Conservation (phyloP, 306 rosid genomes). For the Rosa multiflora region DNA sequence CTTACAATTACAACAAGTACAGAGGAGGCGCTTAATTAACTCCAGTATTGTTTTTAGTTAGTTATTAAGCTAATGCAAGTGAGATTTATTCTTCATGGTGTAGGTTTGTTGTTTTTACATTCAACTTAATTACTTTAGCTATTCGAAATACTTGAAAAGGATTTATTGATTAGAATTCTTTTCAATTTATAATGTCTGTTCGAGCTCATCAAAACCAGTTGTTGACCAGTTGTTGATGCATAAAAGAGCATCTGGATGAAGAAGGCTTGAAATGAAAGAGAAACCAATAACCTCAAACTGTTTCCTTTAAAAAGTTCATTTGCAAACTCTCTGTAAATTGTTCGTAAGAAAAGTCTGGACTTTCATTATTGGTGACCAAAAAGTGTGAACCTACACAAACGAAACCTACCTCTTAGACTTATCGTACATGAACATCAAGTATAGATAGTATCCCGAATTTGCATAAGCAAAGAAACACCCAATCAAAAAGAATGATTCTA, state of each 20-base stretch:
- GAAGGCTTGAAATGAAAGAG: too few relatives aligned
- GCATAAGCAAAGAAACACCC: neutral
- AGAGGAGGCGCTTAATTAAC: constrained; percentile 34
- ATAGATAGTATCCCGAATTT: too few relatives aligned
- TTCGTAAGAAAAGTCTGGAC: too few relatives aligned
- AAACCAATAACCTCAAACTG: too few relatives aligned
- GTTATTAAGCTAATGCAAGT: neutral
- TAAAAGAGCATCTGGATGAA: too few relatives aligned
- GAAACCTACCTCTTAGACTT: too few relatives aligned
- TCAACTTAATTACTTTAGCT: neutral
- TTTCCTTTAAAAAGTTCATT: too few relatives aligned
- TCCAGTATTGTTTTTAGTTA: neutral
- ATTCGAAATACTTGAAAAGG: neutral
- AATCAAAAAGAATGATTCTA: neutral
- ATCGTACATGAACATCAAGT: too few relatives aligned
- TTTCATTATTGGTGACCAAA: too few relatives aligned
- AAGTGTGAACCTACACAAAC: too few relatives aligned
- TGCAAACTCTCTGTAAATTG: too few relatives aligned
- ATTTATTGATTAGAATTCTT: neutral
- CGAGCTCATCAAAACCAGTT: neutral
- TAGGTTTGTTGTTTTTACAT: neutral
- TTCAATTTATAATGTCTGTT: neutral
- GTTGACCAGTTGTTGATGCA: neutral
- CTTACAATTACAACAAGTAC: constrained; percentile 9
- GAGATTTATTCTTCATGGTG: neutral